Base-by-base conservation (phyloP, 305 asterid genomes). In the Petunia hybrid region DNA sequence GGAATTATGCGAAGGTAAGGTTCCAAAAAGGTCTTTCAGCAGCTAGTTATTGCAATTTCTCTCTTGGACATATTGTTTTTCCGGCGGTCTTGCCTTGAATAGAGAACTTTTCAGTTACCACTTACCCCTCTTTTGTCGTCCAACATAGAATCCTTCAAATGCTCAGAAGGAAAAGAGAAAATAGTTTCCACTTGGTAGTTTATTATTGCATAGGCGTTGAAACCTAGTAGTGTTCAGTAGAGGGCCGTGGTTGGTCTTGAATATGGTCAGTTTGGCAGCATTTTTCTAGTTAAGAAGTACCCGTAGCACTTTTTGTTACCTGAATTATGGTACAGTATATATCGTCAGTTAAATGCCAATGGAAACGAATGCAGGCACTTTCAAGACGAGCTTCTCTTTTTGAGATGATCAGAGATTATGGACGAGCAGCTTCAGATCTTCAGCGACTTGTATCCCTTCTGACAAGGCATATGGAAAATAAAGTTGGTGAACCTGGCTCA, bases 321-420 rank as follows among this genome's bases (percentile, higher is more conserved):
- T 51, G 61, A 73, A 48, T 73, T 48, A 73, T 31, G 63, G 36
- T 73, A 73, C 78, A 51, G 13, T 73, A 2, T 73, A 2, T 73
- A 51, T 73, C 74, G 46, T 78, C 66, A 1, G 62, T 51, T 39
- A 35, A 80, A 76, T 77, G 76, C 53, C 16, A 74, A 45, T 75
- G 59, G 79, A 35, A 35, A 64, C 66, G 45, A 79, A 74, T 84
- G 85, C 88, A 96, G 98, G 98, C 99, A 77, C 88, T 94, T 80
- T 92, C 98, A 79, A 91, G 99, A 86, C 91, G 99, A 80, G 98
- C 99, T 68, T 67, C 86, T 45, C 81, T 92, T 60, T 91, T 88
- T 74, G 98, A 97, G 90, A 90, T 89, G 97, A 97, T 97, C 86
- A 91, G 99, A 87, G 98, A 97, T 86, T 91, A 92, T 81, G 94